Percentiles rank a stretch among this genome's conserved stretches.
Evolutionary conservation across 192 early-diverging fungal species (phyloP).

Genomic region (Rhizophagus prolifer): DNA sequence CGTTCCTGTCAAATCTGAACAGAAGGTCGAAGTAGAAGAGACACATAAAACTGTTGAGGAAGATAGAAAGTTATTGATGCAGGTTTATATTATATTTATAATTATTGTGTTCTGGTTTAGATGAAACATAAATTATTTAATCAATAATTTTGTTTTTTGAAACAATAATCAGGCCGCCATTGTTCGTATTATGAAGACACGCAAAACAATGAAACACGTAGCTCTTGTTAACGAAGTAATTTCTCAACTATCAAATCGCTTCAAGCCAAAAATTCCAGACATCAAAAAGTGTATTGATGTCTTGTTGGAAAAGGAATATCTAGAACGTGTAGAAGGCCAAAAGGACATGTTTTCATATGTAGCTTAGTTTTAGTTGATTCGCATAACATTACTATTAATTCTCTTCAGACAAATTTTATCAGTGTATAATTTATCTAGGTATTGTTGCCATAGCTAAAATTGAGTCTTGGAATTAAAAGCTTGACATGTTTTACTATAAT

Average conservation of each 20-base stretch:
- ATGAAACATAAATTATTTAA: not conserved
- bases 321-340: conserved; percentile 82
- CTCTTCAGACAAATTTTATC: too few species aligned
- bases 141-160: not conserved
- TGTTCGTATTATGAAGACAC: conserved; percentile 99
- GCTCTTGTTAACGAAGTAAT: conserved; percentile 88
- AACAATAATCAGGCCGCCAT: conserved; percentile 73
- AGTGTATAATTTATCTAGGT: not conserved
- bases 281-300: conserved; percentile 98
- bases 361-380: conserved; percentile 45
- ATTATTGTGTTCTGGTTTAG: not conserved
- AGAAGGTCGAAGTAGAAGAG: conserved; percentile 87
- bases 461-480: not conserved
- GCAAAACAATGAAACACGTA: conserved; percentile 84
- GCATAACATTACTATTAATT: too few species aligned
- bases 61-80: conserved; percentile 90
- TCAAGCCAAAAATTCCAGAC: conserved; percentile 83
- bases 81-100: conserved; percentile 50
- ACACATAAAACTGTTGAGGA: conserved; percentile 91
- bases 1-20: conserved; percentile 79
- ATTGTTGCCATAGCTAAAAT: not conserved
- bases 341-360: conserved; percentile 86
- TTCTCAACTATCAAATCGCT: conserved; percentile 79
- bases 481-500: not conserved
- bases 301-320: conserved; percentile 88